Percentiles rank a stretch among this genome's conserved stretches.
Evolutionary conservation across 192 early-diverging fungal genomes (phyloP).

Genomic region (Gonapodya sp.): DNA sequence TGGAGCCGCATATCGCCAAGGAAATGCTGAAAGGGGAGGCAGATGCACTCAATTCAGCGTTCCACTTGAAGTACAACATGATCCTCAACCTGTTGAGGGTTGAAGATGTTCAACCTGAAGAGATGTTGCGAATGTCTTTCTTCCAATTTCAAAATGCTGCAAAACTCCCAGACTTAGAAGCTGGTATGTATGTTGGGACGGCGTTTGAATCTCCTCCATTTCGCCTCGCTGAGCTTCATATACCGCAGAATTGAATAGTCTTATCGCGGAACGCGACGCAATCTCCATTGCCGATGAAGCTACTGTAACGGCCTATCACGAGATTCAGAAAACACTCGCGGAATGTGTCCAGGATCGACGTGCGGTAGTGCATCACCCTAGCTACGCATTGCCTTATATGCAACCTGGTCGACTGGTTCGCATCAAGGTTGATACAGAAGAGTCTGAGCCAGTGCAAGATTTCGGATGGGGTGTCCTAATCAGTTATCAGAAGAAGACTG

Average conservation of each 20-base stretch:
- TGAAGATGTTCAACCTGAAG: slow-evolving; percentile 86
- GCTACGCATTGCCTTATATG: slow-evolving; percentile 70
- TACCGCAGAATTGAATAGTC: slow-evolving; percentile 35
- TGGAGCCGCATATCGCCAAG: slow-evolving; percentile 85
- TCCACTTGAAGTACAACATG: slow-evolving; percentile 96
- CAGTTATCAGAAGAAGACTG: slow-evolving; percentile 54
- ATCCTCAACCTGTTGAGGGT: slow-evolving; percentile 89
- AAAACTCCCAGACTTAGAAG: slow-evolving; percentile 65
- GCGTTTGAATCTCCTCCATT: slow-evolving; percentile 13
- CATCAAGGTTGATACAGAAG: slow-evolving; percentile 17
- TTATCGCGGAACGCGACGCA: slow-evolving; percentile 39
- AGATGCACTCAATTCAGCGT: slow-evolving; percentile 83
- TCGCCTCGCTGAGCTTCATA: not conserved
- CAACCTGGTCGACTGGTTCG: slow-evolving; percentile 75
- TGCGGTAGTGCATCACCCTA: slow-evolving; percentile 72
- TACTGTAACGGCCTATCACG: slow-evolving; percentile 60
- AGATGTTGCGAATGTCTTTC: slow-evolving; percentile 84
- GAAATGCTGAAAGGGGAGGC: slow-evolving; percentile 78
- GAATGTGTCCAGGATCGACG: slow-evolving; percentile 52
- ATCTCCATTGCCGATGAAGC: slow-evolving; percentile 62
- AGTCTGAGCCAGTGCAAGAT: slow-evolving; percentile 38
- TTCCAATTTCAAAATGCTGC: slow-evolving; percentile 85
- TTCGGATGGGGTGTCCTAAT: slow-evolving; percentile 91
- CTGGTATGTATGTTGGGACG: slow-evolving; percentile 32
- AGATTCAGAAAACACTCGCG: slow-evolving; percentile 62